Base-by-base conservation (phyloP, 352 stramenopile species). In the Elongisporangium undulatum region DNA sequence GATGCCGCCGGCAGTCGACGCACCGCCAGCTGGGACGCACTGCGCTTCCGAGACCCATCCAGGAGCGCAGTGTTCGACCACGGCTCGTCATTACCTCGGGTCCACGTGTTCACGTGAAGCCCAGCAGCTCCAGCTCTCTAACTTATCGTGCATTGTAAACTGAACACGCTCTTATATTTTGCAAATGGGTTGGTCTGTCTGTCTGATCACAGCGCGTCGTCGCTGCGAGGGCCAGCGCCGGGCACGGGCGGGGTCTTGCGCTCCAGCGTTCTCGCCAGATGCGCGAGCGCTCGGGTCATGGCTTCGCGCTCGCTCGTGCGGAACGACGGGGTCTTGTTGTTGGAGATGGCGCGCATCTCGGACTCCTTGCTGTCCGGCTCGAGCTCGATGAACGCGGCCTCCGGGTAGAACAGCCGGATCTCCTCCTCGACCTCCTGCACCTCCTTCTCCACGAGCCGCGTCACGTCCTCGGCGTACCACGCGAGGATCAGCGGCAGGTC, bases 331-430 rank as follows among this genome's bases (percentile, higher is more conserved):
- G 79, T 91, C 62, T 88, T 78, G 74, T 92, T 92, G 51, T 80
- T 89, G 59, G 77, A 76, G 53, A 95, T 84, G 17, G 85, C 85
- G 39, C 82, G 83, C 85, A 93, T 92, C 66, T 93, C 83, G 48
- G 85, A 91, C 62, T 93, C 83, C 55, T 95, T 95, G 74, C 83
- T 93, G 81, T 98, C 97, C 20, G 95, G 95, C 75, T 99, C 96
- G 23, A 99, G 79, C 66, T 99, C 96, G 59, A 99, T 99, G 74
- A 97, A 99, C 39, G 95, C 92, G 0, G 96, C 95, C 56, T 96
- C 90, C 2, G 96, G 96, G 81, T 98, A 98, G 61, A 87, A 83
- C 55, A 69, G 66, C 20, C 85, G 85, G 62, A 99, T 98, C 64
- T 96, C 85, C 20, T 90, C 82, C 79, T 99, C 95, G n/a, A 98